Evolutionary conservation across 2,329 filamentous ascomycete genomes (phyloP), one percentile per base, ranked within the genome.

Genomic region (Colletotrichum phormii): DNA sequence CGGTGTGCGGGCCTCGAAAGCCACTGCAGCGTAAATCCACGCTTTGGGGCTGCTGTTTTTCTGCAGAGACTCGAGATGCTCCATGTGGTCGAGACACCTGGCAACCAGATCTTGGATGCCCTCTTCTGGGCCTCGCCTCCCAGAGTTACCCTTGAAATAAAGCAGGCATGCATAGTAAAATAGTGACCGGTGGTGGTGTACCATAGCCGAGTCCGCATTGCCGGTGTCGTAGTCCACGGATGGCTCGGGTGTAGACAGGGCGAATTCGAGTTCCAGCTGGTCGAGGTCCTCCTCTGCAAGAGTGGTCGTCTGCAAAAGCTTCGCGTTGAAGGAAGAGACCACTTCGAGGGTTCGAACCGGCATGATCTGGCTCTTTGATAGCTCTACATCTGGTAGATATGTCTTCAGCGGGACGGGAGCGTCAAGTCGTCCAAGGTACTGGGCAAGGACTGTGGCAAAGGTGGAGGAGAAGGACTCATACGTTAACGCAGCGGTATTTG

Each of bases 121-220:
- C 6, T 58, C 24, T 46, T 64, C 67, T 13, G 37, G 31, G 35
- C 53, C 61, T 15, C 67, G 67, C 18, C 67, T 29, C 8, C 60
- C 60, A 11, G 67, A 70, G 22, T 37, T 57, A n/a, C 67, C 64
- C 31, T 42, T 59, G 54, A 70, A 70, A 11, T 70, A 70, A 3
- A 70, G 67, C 4, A 70, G 11, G 42, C 53, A 64, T 2, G 67
- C 60, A 7, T 60, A 35, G 42, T 70, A 70, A 13, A 70, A 70
- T n/a, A 70, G 29, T 3, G 33, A 64, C 8, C 67, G 29, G 8
- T 64, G 67, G 5, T 70, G 54, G 12, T 64, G 67, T 4, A 51
- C 18, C 51, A 53, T 53, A 3, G 42, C 35, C 26, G 42, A 57
- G 13, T 59, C 37, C 4, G 31, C 18, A 22, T 51, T 57, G 6